Evolutionary conservation across 1,284 basidiomycete genomes (phyloP), one percentile per base, ranked within the genome.

Genomic region (Trichosporon coremiiforme): DNA sequence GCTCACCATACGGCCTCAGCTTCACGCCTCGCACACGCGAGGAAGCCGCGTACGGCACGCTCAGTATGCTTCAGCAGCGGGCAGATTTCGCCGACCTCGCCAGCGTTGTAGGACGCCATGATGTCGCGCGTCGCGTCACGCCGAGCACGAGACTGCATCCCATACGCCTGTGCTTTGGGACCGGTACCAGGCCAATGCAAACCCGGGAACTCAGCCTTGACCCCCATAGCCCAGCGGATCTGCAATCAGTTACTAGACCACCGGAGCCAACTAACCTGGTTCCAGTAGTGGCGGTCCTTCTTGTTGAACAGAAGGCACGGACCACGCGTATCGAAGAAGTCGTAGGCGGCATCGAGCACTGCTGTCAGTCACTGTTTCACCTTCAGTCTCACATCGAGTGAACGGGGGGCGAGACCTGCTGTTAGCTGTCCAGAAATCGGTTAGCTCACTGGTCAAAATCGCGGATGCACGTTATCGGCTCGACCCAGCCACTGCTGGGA

Each of bases 101-200:
- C 63, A 6, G 64, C 68, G 0, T 67, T 55, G 36, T 22, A 50
- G 3, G 66, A 60, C 2, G 63, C 45, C 7, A 65, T 50, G 22
- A 62, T 41, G 4, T 64, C 33, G 15, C 8, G 35, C 22, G 55
- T 8, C 13, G 68, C 55, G 15, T 31, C 15, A n/a, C 64, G 41
- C 22, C 35, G 33, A 5, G 70, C 69, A 35, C 65, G 5, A 53
- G 35, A 38, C 6, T 45, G 57, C 29, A 65, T 57, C 1, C 6
- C 20, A 50, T 78, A 78, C 9, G 20, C 6, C 22, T 64, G 10
- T 1, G 69, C 75, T 4, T 70, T 41, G 1, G 71, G 65, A 10
- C 77, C 77, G 1, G 65, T 69, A 0, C 78, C 79, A 3, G 76
- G 70, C 77, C 80, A 80, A 68, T 82, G 80, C 9, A 65, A 57